These are phyloP conservation scores for Tetradesmus lagerheimii DNA, from an alignment of 139 green algal species.

Conservation along the genomic window DNA sequence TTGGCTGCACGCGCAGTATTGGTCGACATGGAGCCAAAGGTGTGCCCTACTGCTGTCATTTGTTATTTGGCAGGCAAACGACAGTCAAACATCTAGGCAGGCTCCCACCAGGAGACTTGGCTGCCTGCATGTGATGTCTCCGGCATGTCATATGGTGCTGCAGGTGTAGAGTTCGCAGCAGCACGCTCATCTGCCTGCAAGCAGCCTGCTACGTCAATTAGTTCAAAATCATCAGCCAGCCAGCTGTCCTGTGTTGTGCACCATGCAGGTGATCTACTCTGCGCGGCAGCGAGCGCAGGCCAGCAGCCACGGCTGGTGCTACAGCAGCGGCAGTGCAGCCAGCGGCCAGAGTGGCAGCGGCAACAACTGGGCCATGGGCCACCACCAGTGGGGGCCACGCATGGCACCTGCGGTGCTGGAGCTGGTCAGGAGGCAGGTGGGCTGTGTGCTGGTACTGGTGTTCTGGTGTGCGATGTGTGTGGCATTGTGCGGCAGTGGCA, in stretches of 20 bases:
- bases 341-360: slow-evolving; percentile 77
- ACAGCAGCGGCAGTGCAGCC: slow-evolving; percentile 53
- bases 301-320: slow-evolving; percentile 67
- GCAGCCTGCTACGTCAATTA: too few relatives aligned
- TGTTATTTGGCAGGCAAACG: too few relatives aligned
- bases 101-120: too few relatives aligned
- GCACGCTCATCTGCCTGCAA: slow-evolving; percentile 3
- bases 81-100: too few relatives aligned
- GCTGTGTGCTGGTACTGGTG: too few relatives aligned
- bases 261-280: slow-evolving; percentile 58
- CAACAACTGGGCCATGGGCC: slow-evolving; percentile 93
- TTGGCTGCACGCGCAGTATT: slow-evolving; percentile 76
- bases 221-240: neutral
- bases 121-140: too few relatives aligned
- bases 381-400: slow-evolving; percentile 67
- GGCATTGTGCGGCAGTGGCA: too few relatives aligned
- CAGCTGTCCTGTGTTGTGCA: neutral
- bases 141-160: too few relatives aligned
- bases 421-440: slow-evolving; percentile 74
- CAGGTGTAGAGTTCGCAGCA: too few relatives aligned
- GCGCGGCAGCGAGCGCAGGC: slow-evolving; percentile 29
- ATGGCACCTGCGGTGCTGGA: slow-evolving; percentile 62
- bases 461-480: too few relatives aligned
- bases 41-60: neutral
- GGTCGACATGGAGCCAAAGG: slow-evolving; percentile 93